phyloP scores from a whole-genome alignment of 306 rosid species.

The Alnus rubra region DNA sequence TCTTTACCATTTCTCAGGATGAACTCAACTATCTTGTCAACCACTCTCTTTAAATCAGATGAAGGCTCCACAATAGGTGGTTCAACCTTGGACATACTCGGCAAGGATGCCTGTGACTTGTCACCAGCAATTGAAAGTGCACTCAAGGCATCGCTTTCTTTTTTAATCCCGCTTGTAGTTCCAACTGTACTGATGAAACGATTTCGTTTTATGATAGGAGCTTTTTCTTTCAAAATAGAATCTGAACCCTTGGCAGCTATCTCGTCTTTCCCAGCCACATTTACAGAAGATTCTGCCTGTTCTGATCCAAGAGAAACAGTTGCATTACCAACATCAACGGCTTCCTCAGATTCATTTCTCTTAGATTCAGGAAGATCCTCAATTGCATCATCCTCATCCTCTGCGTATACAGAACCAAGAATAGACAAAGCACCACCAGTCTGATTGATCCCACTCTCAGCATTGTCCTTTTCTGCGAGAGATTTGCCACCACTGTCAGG shows the following conservation, averaged over 20 bases:
- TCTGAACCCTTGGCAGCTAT: slow-evolving; percentile 35
- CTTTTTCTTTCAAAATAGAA: slow-evolving; percentile 55
- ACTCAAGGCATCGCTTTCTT: slow-evolving; percentile 37
- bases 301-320: slow-evolving; percentile 40
- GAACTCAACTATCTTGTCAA: slow-evolving; percentile 87
- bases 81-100: slow-evolving; percentile 45
- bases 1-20: slow-evolving; percentile 70
- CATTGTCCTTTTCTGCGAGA: slow-evolving; percentile 43
- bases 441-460: slow-evolving; percentile 42
- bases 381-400: slow-evolving; percentile 68
- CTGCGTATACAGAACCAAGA: slow-evolving; percentile 87
- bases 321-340: slow-evolving; percentile 34
- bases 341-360: slow-evolving; percentile 29
- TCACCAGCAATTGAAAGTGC: slow-evolving; percentile 28
- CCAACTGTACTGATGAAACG: slow-evolving; percentile 47
- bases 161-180: slow-evolving; percentile 36
- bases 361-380: slow-evolving; percentile 36
- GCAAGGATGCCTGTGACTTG: slow-evolving; percentile 39
- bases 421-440: slow-evolving; percentile 79
- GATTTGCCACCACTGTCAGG: slow-evolving; percentile 43
- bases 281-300: slow-evolving; percentile 37
- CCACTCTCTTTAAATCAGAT: slow-evolving; percentile 60
- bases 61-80: slow-evolving; percentile 77
- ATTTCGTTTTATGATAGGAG: slow-evolving; percentile 59
- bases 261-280: slow-evolving; percentile 45